These are phyloP conservation scores for Fusarium buharicum DNA, from an alignment of 2,329 filamentous ascomycete genomes.

Conservation along the genomic window DNA sequence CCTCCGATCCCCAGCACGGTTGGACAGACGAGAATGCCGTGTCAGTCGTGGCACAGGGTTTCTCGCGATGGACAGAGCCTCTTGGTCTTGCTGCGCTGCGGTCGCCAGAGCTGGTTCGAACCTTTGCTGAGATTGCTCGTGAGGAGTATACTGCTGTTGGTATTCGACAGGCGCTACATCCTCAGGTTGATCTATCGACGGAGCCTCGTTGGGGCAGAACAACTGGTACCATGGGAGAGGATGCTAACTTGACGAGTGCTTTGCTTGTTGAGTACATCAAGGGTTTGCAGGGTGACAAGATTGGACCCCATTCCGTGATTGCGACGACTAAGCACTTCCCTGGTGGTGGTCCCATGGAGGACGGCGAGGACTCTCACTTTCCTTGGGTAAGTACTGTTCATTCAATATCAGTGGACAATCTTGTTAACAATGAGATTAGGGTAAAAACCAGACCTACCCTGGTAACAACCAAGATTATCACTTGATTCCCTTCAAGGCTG, in stretches of 20 bases:
- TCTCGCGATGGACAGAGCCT: conserved; percentile 64
- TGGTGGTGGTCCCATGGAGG: conserved; percentile 59
- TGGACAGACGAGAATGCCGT: conserved; percentile 53
- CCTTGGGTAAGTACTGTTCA: conserved; percentile 40
- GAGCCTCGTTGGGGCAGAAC: conserved; percentile 63
- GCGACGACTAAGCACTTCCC: conserved; percentile 66
- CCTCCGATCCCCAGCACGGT: conserved; percentile 59
- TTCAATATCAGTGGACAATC: conserved; percentile 35
- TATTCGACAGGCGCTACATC: conserved; percentile 59
- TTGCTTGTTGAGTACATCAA: conserved; percentile 58
- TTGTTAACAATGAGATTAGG: conserved; percentile 45
- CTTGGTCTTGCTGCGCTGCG: conserved; percentile 62
- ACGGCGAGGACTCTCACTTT: conserved; percentile 65
- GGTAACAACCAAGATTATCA: conserved; percentile 61
- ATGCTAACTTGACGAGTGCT: conserved; percentile 54
- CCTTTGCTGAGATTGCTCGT: conserved; percentile 60
- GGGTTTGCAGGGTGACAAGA: conserved; percentile 57
- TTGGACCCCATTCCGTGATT: conserved; percentile 57
- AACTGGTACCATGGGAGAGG: conserved; percentile 59
- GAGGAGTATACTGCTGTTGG: conserved; percentile 58
- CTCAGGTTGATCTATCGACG: conserved; percentile 62
- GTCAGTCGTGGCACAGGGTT: conserved; percentile 48
- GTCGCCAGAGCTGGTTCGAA: conserved; percentile 54
- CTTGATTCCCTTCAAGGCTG: conserved; percentile 61
- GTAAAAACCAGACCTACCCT: conserved; percentile 62